Conservation (phyloP, 495 filamentous ascomycete genomes). For the Penicillium macrosclerotiorum region DNA sequence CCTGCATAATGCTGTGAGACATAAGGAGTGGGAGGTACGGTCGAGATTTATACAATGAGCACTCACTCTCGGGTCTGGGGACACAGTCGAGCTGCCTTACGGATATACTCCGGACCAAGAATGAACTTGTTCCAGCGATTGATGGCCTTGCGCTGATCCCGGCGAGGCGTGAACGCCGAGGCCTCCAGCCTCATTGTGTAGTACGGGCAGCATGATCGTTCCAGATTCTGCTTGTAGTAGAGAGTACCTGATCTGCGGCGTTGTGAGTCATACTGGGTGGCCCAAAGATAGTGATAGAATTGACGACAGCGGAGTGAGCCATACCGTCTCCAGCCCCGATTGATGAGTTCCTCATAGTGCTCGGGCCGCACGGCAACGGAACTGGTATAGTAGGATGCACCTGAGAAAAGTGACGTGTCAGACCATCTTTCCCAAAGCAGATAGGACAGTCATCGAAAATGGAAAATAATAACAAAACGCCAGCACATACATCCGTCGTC, state of each 20-base stretch:
- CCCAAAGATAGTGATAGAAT: not conserved
- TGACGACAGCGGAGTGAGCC: slow-evolving; percentile 3
- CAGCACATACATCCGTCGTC: slow-evolving; percentile 49
- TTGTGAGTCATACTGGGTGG: slow-evolving; percentile 23
- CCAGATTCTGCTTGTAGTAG: slow-evolving; percentile 89
- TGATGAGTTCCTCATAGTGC: slow-evolving; percentile 78
- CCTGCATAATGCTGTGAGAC: slow-evolving; percentile 34
- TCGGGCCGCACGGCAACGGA: slow-evolving; percentile 63
- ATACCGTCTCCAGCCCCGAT: slow-evolving; percentile 88
- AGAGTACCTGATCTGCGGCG: slow-evolving; percentile 63
- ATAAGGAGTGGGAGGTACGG: no score
- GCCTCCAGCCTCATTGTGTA: slow-evolving; percentile 88
- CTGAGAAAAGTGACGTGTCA: slow-evolving; percentile 47
- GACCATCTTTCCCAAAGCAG: slow-evolving; percentile 6
- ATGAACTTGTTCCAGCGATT: slow-evolving; percentile 89
- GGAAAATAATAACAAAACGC: slow-evolving; percentile 3
- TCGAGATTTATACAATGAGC: not conserved
- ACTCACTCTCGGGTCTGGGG: slow-evolving; percentile 74
- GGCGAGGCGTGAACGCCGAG: slow-evolving; percentile 63
- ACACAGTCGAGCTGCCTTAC: slow-evolving; percentile 67
- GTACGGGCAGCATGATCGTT: slow-evolving; percentile 86
- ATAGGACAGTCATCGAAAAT: slow-evolving; percentile 1
- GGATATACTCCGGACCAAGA: slow-evolving; percentile 73
- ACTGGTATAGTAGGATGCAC: slow-evolving; percentile 78
- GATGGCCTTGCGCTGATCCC: slow-evolving; percentile 81